Percentiles rank a stretch among this genome's conserved stretches.
phyloP scores from a whole-genome alignment of 2,329 filamentous ascomycete genomes.

The Xylariaceae sp. region DNA sequence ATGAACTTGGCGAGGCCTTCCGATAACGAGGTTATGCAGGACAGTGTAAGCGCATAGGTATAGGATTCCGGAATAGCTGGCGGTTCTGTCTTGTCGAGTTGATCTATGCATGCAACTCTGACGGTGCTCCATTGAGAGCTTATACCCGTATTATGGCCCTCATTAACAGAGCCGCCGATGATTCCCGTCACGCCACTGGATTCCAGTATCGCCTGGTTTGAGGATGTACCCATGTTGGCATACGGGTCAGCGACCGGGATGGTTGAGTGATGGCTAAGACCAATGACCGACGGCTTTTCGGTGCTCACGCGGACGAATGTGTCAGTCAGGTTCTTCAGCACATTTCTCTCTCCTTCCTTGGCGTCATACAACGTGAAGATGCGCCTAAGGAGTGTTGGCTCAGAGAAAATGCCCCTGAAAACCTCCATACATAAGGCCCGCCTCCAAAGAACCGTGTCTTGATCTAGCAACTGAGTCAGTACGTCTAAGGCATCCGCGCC shows the following conservation, averaged over 20 bases:
- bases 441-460: slow-evolving; percentile 81
- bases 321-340: slow-evolving; percentile 77
- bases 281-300: slow-evolving; percentile 84
- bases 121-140: slow-evolving; percentile 88
- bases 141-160: slow-evolving; percentile 68
- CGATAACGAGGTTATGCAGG: slow-evolving; percentile 83
- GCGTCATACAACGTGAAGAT: slow-evolving; percentile 79
- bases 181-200: slow-evolving; percentile 83
- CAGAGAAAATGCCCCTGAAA: slow-evolving; percentile 77
- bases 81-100: slow-evolving; percentile 85
- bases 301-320: slow-evolving; percentile 89
- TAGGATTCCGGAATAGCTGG: slow-evolving; percentile 86
- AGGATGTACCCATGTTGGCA: slow-evolving; percentile 51
- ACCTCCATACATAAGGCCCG: slow-evolving; percentile 86
- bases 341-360: slow-evolving; percentile 62
- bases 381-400: slow-evolving; percentile 69
- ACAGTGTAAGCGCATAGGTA: slow-evolving; percentile 80
- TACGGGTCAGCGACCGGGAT: slow-evolving; percentile 61
- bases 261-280: slow-evolving; percentile 82
- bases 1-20: slow-evolving; percentile 92
- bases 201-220: slow-evolving; percentile 84
- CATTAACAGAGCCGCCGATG: slow-evolving; percentile 66
- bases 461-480: slow-evolving; percentile 80
- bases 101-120: slow-evolving; percentile 83
- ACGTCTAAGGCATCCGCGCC: slow-evolving; percentile 78